phyloP scores from a whole-genome alignment of 805 yeast species.

The Teunomyces atbi region DNA sequence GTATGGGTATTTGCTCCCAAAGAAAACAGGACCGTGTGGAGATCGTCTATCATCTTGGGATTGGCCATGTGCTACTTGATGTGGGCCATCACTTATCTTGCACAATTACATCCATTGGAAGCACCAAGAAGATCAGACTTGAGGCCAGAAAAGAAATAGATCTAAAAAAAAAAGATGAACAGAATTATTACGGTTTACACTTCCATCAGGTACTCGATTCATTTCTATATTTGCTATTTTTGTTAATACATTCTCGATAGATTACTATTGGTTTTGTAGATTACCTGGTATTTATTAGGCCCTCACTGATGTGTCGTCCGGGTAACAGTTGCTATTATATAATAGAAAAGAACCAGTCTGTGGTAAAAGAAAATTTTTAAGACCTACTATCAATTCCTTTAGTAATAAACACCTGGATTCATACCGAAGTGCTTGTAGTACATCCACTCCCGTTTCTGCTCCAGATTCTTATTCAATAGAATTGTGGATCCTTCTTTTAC shows the following conservation, averaged over 20 bases:
- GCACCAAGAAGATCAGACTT: constrained; percentile 87
- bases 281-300: too few relatives aligned
- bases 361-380: neutral
- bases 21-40: constrained; percentile 53
- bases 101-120: constrained; percentile 87
- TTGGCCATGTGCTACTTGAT: constrained; percentile 76
- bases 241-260: constrained; percentile 1
- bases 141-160: constrained; percentile 59
- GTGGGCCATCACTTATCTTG: constrained; percentile 92
- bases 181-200: neutral
- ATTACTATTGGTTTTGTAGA: neutral
- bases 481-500: constrained; percentile 53
- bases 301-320: too few relatives aligned
- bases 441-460: constrained; percentile 63
- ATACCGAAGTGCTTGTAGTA: constrained; percentile 2
- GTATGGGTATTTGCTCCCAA: constrained; percentile 89
- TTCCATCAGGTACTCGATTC: neutral
- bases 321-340: constrained; percentile 4
- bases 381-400: neutral
- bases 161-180: neutral
- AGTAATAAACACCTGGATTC: constrained; percentile 1
- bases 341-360: neutral
- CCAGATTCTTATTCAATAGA: constrained; percentile 49
- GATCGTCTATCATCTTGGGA: constrained; percentile 55
- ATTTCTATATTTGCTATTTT: constrained; percentile 1